Base-by-base conservation (phyloP, 192 early-diverging fungal species). In the Podila verticillata region DNA sequence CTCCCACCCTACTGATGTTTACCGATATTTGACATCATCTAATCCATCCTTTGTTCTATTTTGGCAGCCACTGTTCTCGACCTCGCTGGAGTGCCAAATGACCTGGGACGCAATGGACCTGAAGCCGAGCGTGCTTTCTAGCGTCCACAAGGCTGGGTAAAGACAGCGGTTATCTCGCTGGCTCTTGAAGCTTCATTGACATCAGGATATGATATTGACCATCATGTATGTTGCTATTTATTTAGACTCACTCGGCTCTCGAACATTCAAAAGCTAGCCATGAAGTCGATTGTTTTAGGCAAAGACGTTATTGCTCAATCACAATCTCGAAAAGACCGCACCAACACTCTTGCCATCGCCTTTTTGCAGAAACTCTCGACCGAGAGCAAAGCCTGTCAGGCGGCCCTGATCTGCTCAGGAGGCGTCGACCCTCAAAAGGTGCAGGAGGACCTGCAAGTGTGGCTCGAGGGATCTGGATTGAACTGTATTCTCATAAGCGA, bases 241-340 rank as follows among this genome's bases (percentile, higher is more conserved):
- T 34, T 4, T 61, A 80, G 77, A 1, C 61, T 80, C 28, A 34
- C 51, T 9, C 66, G 62, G 22, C 70, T 70, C 0, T 80, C 77
- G 22, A 80, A 80, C 32, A 72, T 72, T 64, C 77, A 80, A 72
- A 80, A 80, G 57, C 32, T 80, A 54, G 31, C 72, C 15, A 80
- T 80, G 61, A 63, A 64, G 56, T 65, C 77, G 4, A 68, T 80
- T 26, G 34, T 39, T 30, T 31, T 68, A 17, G 77, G 77, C 61
- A 72, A 59, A 48, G 77, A 80, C 30, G 70, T 80, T 22, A 72
- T 80, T 44, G 77, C 77, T 19, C 77, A 80, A 56, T 61, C 77
- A 12, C 77, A 80, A 49, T 80, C 77, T 2, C 77, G 72, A 56
- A 80, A 68, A 19, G 77, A 80, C 57, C 77, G 77, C 20, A 80